A percentile compares a stretch with the other conserved stretches of the same genome.
Evolutionary conservation across 768 basidiomycete genomes (phyloP).

Genomic region (Naganishia vishniacii): DNA sequence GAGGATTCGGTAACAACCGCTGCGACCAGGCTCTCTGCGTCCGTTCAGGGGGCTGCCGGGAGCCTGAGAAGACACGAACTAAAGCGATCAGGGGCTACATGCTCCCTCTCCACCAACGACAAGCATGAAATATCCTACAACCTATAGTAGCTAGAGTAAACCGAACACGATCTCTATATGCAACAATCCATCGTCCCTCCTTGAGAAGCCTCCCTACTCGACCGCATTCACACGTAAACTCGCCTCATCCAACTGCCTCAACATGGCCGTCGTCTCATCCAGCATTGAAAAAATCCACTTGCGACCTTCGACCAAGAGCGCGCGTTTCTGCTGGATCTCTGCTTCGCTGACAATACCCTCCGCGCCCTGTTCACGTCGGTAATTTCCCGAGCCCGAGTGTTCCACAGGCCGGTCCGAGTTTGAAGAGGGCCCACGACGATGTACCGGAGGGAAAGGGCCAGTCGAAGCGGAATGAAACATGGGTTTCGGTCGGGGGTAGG

Average conservation of each 20-base stretch:
- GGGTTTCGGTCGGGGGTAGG: background rate
- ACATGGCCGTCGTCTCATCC: conserved; percentile 26
- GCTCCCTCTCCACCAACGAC: too few relatives aligned
- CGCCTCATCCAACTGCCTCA: conserved; percentile 26
- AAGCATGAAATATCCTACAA: background rate
- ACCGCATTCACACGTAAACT: conserved; percentile 1
- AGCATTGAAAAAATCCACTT: conserved; percentile 28
- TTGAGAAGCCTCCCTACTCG: too few relatives aligned
- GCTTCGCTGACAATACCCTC: conserved; percentile 6
- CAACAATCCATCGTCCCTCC: background rate
- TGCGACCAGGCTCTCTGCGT: too few relatives aligned
- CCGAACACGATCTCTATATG: background rate
- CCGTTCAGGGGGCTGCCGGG: too few relatives aligned
- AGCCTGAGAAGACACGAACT: too few relatives aligned
- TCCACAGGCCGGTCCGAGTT: too few relatives aligned
- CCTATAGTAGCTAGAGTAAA: too few relatives aligned
- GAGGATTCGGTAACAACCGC: too few relatives aligned
- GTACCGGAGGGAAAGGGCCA: background rate
- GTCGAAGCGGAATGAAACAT: background rate
- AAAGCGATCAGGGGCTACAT: too few relatives aligned
- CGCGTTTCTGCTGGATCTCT: conserved; percentile 20
- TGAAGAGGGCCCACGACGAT: conserved; percentile 1
- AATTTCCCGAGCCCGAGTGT: too few relatives aligned
- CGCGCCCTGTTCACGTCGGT: background rate
- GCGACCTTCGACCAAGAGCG: conserved; percentile 24